phyloP scores from a whole-genome alignment of 2,329 filamentous ascomycete species.

The Fusarium annulatum region DNA sequence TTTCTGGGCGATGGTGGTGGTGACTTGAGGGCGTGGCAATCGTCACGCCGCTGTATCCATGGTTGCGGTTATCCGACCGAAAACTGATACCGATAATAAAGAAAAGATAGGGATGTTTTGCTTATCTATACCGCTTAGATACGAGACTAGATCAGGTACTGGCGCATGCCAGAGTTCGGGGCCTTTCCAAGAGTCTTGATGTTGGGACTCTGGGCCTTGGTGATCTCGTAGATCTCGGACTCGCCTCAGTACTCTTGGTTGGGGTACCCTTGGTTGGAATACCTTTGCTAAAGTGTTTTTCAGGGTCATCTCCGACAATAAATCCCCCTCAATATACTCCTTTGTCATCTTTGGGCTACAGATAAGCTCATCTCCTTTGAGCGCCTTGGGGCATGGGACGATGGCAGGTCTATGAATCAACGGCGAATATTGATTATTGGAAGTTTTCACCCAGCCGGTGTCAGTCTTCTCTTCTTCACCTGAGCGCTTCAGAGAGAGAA shows the following conservation, averaged over 20 bases:
- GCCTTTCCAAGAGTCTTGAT: neutral
- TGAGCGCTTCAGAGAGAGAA: neutral
- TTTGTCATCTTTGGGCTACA: neutral
- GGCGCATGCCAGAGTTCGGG: neutral
- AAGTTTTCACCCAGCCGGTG: neutral
- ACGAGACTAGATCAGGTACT: fast-evolving
- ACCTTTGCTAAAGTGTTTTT: neutral
- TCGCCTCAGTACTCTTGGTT: neutral
- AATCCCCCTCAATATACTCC: neutral
- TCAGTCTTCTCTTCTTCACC: neutral
- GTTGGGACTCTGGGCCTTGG: neutral
- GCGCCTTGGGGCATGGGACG: neutral
- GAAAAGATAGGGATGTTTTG: neutral
- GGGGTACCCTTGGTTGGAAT: neutral
- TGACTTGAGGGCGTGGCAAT: neutral
- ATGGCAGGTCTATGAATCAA: neutral
- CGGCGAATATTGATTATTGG: neutral
- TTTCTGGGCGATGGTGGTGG: neutral
- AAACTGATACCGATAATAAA: neutral
- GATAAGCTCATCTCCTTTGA: neutral
- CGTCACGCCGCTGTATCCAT: neutral
- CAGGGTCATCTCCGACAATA: neutral
- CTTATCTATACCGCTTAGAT: neutral
- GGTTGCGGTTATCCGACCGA: neutral
- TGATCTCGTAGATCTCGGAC: neutral